Conservation (phyloP, 2,329 filamentous ascomycete species). For the Exophiala aquamarina region DNA sequence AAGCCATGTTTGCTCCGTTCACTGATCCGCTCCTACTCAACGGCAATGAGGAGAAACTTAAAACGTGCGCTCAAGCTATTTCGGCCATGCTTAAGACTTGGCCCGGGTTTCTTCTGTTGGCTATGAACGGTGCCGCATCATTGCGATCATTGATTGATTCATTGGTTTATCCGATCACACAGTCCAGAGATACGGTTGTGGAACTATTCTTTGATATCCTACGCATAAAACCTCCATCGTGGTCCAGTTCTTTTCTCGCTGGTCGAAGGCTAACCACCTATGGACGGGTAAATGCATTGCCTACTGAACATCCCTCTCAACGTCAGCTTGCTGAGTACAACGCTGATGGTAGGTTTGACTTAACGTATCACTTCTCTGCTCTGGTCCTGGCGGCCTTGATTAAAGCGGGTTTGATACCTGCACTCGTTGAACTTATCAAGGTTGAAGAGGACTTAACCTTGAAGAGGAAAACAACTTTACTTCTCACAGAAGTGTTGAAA, state of each 20-base stretch:
- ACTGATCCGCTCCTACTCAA: slow-evolving; percentile 70
- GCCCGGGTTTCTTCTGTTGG: slow-evolving; percentile 85
- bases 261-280: slow-evolving; percentile 93
- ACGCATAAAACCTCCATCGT: slow-evolving; percentile 88
- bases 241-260: slow-evolving; percentile 93
- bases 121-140: slow-evolving; percentile 83
- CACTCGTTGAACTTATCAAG: slow-evolving; percentile 51
- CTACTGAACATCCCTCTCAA: slow-evolving; percentile 57
- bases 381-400: slow-evolving; percentile 83
- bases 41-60: slow-evolving; percentile 64
- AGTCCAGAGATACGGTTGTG: slow-evolving; percentile 72
- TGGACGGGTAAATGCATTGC: slow-evolving; percentile 85
- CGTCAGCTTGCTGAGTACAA: slow-evolving; percentile 60
- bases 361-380: slow-evolving; percentile 92
- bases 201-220: slow-evolving; percentile 82
- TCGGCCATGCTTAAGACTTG: slow-evolving; percentile 88
- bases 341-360: slow-evolving; percentile 71
- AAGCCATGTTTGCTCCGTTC: slow-evolving; percentile 86
- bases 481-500: slow-evolving; percentile 89
- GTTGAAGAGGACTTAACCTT: slow-evolving; percentile 54
- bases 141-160: slow-evolving; percentile 76
- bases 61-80: slow-evolving; percentile 89
- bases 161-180: slow-evolving; percentile 57
- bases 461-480: slow-evolving; percentile 82
- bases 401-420: slow-evolving; percentile 66